Percentiles rank a stretch among this genome's conserved stretches.
Conservation (phyloP, 306 rosid genomes). For the Malus asiatica region DNA sequence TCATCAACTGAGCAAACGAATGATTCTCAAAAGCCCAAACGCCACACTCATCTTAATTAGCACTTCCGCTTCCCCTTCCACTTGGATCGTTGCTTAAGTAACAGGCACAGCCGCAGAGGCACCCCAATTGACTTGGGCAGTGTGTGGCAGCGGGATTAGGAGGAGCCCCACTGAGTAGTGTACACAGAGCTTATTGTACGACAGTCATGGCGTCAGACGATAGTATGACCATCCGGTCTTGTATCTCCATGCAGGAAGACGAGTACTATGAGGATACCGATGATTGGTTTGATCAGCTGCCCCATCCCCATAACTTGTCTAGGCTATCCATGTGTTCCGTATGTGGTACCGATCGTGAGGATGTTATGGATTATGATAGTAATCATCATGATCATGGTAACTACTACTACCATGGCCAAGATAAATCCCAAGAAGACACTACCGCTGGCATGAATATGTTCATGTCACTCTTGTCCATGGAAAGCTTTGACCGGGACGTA, state of each 20-base stretch:
- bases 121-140: too few relatives aligned
- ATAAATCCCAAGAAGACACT: background rate
- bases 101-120: too few relatives aligned
- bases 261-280: constrained; percentile 16
- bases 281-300: constrained; percentile 19
- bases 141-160: too few relatives aligned
- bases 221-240: constrained; percentile 28
- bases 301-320: constrained; percentile 40
- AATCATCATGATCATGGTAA: constrained; percentile 10
- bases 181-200: too few relatives aligned
- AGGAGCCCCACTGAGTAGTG: too few relatives aligned
- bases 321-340: constrained; percentile 57
- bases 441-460: constrained; percentile 20
- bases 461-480: constrained; percentile 44
- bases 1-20: too few relatives aligned
- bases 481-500: constrained; percentile 45
- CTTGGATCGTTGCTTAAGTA: too few relatives aligned
- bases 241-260: constrained; percentile 31
- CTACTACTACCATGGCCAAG: background rate
- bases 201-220: constrained; percentile 45
- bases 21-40: too few relatives aligned
- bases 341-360: constrained; percentile 27
- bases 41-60: too few relatives aligned
- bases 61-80: too few relatives aligned
- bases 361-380: constrained; percentile 10